Evolutionary conservation across 768 basidiomycete genomes (phyloP), one percentile per base, ranked within the genome.

Genomic region (Suillus plorans): DNA sequence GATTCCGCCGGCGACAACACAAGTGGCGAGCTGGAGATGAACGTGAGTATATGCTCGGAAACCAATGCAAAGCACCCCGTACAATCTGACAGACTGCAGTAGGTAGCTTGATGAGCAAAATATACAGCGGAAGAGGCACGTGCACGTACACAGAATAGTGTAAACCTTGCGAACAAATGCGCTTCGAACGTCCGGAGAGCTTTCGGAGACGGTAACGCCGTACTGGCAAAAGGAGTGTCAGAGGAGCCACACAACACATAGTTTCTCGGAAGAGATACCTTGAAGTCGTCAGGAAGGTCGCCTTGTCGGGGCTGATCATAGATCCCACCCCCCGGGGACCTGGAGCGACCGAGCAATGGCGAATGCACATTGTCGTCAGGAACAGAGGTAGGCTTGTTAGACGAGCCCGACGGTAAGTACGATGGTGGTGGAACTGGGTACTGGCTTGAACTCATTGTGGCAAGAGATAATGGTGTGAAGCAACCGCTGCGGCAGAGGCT

Each of bases 161-260:
- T 94, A 97, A 42, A 95, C 91, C 81, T 97, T 97, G 74, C 94
- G 85, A 63, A 98, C 82, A 77, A 98, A 98, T 6, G 89, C 92
- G 67, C 86, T 84, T 61, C 94, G 83, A 72, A 99, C 90, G 71
- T 94, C 89, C 4, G 82, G 76, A 13, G 90, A 84, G 65, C 90
- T 90, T 65, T 94, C 92, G 1, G 87, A 85, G 16, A 94, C 93
- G 2, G 86, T 87, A 2, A 89, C 87, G 2, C 93, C 93, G 71
- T 94, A 94, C 92, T 65, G 18, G 13, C 52, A 45, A 10, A 39
- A 18, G 63, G 18, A 60, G 45, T 31, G 25, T 59, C 9, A 65
- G 50, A 61, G 57, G 13, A 13, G 9, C 41, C n/a, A 25, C 9
- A 28, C 18, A 10, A 45, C n/a, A 20, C 10, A 25, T 28, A 42